These are phyloP conservation scores for Ustilago bromivora DNA, from an alignment of 1,284 basidiomycete genomes.

Conservation along the genomic window DNA sequence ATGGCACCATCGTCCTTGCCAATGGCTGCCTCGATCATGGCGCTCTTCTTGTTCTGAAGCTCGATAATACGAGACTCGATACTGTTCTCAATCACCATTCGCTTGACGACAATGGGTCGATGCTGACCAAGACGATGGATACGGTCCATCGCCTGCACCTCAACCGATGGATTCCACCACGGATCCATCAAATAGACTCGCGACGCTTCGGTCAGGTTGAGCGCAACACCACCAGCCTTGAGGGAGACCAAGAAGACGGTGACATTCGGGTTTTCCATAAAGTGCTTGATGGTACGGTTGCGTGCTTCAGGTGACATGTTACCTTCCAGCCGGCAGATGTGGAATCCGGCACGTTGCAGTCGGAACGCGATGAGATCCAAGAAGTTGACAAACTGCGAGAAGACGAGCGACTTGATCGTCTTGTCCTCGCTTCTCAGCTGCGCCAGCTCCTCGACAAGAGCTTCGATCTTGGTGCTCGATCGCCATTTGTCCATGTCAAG, in stretches of 20 bases:
- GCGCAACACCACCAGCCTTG: conserved; percentile 94
- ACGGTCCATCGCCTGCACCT: conserved; percentile 88
- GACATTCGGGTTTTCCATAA: conserved; percentile 93
- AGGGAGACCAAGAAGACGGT: conserved; percentile 94
- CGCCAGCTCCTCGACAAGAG: conserved; percentile 90
- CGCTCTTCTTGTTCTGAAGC: conserved; percentile 91
- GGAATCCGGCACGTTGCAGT: conserved; percentile 84
- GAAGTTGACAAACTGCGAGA: conserved; percentile 88
- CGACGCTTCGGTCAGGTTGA: conserved; percentile 68
- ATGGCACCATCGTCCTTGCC: conserved; percentile 68
- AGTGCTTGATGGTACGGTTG: conserved; percentile 92
- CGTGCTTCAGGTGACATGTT: conserved; percentile 96
- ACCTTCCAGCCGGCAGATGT: conserved; percentile 94
- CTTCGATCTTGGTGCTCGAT: conserved; percentile 96
- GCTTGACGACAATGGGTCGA: conserved; percentile 90
- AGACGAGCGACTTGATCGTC: conserved; percentile 96
- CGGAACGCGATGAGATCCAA: conserved; percentile 88
- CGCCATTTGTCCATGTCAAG: conserved; percentile 90
- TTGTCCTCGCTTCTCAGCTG: conserved; percentile 85
- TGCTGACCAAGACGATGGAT: conserved; percentile 87
- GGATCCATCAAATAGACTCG: conserved; percentile 69
- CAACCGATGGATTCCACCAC: conserved; percentile 69
- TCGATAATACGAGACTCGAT: conserved; percentile 90
- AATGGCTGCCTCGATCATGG: conserved; percentile 69
- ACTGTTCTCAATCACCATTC: conserved; percentile 93